Evolutionary conservation across 2,329 filamentous ascomycete genomes (phyloP), one percentile per base, ranked within the genome.

Genomic region (Thermothelomyces thermophilus): DNA sequence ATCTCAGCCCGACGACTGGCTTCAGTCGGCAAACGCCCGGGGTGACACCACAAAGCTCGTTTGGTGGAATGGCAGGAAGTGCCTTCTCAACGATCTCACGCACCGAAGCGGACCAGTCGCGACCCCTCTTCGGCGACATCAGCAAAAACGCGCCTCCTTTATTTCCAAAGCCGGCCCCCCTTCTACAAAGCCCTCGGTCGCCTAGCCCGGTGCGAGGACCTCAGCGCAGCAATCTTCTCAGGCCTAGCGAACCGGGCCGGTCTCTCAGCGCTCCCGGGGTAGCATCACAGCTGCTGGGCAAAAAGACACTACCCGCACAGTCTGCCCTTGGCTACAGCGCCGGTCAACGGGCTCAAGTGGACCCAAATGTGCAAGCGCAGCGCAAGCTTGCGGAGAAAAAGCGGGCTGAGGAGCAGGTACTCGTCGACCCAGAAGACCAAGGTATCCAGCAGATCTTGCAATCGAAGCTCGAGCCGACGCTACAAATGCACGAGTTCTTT

Each of bases 391-490:
- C 73, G 58, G 77, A 75, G 39, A 74, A 71, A 56, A 76, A 76
- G 52, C 76, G 80, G 58, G 77, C 73, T 1, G 77, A 80, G 61
- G 70, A 70, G 5, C 74, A 76, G 52, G 69, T 77, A 3, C 70
- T 87, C 2, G 70, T 80, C 19, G 82, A 87, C 49, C 79, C 87
- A 44, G 84, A 88, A 56, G 84, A 87, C 56, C 83, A 85, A 22
- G 75, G 80, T 28, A 76, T 86, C 20, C 81, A 86, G 50, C 73
- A 73, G 54, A 71, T 85, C 26, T 73, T 90, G 31, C 70, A 70
- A 6, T 77, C 75, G n/a, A 73, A 79, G 8, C 69, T 84, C 17
- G 70, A 81, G 58, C 78, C 81, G n/a, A 83, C 77, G 4, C 71
- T 79, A 46, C 73, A 73, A 7, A 66, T 90, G 31, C 79, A 86